These are phyloP conservation scores for Conringia planisiliqua DNA, from an alignment of 345 rosid species.

Conservation along the genomic window DNA sequence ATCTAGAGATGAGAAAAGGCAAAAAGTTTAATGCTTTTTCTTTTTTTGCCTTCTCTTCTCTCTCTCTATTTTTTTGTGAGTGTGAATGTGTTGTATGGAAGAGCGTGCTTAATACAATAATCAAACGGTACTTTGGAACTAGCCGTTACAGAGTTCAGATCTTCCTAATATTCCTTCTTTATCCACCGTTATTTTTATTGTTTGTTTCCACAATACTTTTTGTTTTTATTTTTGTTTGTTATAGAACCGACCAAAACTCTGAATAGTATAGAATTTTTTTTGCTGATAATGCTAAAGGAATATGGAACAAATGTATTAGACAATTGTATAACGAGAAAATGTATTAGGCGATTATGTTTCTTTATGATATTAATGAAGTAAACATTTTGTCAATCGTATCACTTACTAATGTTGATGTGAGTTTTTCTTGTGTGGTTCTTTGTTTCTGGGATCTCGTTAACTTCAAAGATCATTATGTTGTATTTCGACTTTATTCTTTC, in stretches of 20 bases:
- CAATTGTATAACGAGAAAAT: no score
- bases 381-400: no score
- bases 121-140: constrained; percentile 23
- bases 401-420: no score
- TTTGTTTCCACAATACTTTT: neutral
- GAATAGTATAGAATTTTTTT: neutral
- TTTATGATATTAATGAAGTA: no score
- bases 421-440: no score
- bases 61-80: neutral
- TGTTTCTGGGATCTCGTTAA: no score
- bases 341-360: no score
- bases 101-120: constrained; percentile 27
- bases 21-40: constrained; percentile 1
- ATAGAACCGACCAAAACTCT: constrained; percentile 4
- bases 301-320: neutral
- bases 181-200: neutral
- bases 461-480: no score
- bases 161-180: constrained; percentile 25
- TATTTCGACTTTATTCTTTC: no score
- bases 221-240: neutral
- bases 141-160: constrained; percentile 34
- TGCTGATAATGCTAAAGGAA: neutral
- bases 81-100: neutral
- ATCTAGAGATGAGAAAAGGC: constrained; percentile 3
- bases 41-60: no score